Base-by-base conservation (phyloP, 2,329 filamentous ascomycete species). In the Nannizziopsis barbatae region DNA sequence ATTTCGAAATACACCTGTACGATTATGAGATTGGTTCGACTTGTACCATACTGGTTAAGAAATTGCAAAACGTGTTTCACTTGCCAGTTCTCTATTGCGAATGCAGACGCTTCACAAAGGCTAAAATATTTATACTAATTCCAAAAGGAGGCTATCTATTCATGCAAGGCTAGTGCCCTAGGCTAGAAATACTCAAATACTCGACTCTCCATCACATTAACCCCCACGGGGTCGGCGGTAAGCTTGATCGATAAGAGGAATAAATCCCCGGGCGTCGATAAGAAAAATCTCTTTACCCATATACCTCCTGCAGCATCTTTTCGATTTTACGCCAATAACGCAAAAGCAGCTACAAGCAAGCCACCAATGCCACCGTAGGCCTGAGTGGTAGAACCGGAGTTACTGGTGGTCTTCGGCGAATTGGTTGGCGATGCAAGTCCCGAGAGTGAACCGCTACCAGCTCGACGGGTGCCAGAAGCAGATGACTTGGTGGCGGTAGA, bases 1-100 rank as follows among this genome's bases (percentile, higher is more conserved):
- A 17, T 10, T 47, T 27, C 44, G 39, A 47, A 47, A 47, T 47
- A 47, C 45, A 15, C 37, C 45, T 47, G 45, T 47, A 47, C 45
- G 37, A 47, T 36, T 47, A 47, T 47, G 27, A 42, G 36, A 47
- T 41, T 47, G 37, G 36, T 6, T 33, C 17, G 32, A 35, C 36
- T 41, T 22, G 14, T 17, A 38, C 18, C 35, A 45, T 14, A 12
- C 33, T 6, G 10, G 2, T 31, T 31, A 33, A 5, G 15, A 31
- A 7, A 6, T 14, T 30, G 30, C 12, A 31, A 31, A 30, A 41
- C 38, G 5, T 15, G n/a, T 31, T 30, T 12, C 12, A 10, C 40
- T 31, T n/a, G 5, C 15, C 5, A 43, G 17, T 33, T 10, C 10
- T 27, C 7, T 27, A 27, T 27, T 27, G 22, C 22, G 36, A 17